Percentiles rank a stretch among this genome's conserved stretches.
These are phyloP conservation scores for Solanum etuberosum DNA, from an alignment of 257 asterid genomes.

Conservation along the genomic window DNA sequence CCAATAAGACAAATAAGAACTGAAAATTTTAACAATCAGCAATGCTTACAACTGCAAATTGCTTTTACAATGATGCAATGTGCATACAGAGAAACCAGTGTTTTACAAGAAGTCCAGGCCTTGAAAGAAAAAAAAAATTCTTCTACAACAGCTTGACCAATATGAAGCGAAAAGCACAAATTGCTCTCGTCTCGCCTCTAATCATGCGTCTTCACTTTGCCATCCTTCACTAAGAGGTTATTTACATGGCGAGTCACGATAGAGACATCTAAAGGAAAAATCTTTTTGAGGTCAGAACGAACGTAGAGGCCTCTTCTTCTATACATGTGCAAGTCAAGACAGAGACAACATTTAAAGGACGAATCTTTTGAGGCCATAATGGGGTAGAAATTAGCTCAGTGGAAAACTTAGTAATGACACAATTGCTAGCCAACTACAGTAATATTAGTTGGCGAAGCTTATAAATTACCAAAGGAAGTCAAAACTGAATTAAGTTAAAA, in stretches of 20 bases:
- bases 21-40: neutral
- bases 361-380: neutral
- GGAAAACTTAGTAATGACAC: neutral
- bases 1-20: neutral
- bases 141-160: neutral
- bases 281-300: neutral
- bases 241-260: neutral
- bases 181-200: neutral
- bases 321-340: neutral
- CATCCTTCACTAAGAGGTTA: neutral
- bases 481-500: slow-evolving; percentile 3
- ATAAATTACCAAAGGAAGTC: neutral
- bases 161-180: neutral
- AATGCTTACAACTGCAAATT: neutral
- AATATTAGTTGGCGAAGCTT: neutral
- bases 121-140: neutral
- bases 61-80: neutral
- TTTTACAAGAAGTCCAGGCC: neutral
- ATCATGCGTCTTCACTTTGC: neutral
- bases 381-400: neutral
- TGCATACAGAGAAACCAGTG: neutral
- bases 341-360: neutral
- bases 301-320: neutral
- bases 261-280: neutral
- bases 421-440: neutral